Evolutionary conservation across 1,284 basidiomycete species (phyloP).

Genomic region (Termitomyces sp.): DNA sequence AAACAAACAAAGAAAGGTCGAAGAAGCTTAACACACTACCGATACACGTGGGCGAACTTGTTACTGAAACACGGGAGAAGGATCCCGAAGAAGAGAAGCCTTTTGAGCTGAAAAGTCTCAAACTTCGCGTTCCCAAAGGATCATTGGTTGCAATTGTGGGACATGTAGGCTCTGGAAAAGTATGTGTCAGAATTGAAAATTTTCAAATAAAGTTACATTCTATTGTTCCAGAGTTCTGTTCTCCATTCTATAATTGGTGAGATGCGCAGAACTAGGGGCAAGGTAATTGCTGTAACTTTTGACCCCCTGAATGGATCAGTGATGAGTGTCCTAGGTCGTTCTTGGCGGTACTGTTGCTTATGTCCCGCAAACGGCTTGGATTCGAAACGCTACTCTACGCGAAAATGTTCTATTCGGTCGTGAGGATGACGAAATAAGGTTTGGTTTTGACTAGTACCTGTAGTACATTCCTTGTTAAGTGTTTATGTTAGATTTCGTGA

Average conservation of each 20-base stretch:
- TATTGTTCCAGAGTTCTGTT: constrained; percentile 45
- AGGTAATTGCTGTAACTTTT: constrained; percentile 26
- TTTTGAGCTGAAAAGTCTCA: constrained; percentile 56
- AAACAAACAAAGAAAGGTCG: constrained; percentile 20
- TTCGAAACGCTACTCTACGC: constrained; percentile 16
- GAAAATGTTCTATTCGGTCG: constrained; percentile 16
- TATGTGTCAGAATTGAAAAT: constrained; percentile 20
- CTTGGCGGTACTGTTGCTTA: constrained; percentile 71
- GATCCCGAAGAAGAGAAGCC: constrained; percentile 39
- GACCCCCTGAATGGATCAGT: constrained; percentile 8
- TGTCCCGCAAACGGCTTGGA: constrained; percentile 61
- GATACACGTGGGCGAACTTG: constrained; percentile 13
- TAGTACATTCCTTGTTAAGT: background rate
- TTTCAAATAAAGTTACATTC: background rate
- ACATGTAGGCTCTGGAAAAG: constrained; percentile 70
- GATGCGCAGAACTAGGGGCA: constrained; percentile 62
- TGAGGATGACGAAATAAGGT: constrained; percentile 50
- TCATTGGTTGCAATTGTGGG: constrained; percentile 72
- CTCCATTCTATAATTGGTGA: constrained; percentile 75
- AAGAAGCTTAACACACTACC: constrained; percentile 10
- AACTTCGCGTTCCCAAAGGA: constrained; percentile 55
- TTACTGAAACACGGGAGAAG: constrained; percentile 1
- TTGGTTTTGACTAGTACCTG: constrained; percentile 5
- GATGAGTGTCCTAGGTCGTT: constrained; percentile 33
- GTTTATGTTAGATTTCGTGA: constrained; percentile 38